Conservation (phyloP, 192 early-diverging fungal species). For the Gryganskiella cystojenkinii region DNA sequence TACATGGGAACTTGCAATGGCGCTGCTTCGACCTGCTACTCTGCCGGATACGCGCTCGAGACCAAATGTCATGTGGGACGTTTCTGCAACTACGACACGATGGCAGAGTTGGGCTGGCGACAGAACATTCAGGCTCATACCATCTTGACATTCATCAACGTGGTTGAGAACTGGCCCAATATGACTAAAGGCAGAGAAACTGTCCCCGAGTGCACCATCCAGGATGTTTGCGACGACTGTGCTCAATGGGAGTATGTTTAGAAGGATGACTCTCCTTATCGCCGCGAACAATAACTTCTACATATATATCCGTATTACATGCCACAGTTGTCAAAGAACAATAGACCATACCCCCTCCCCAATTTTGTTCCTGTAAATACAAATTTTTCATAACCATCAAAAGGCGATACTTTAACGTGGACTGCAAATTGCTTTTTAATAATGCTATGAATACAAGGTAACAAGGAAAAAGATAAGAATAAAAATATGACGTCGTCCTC, state of each 20-base stretch:
- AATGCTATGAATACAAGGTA: too few relatives aligned
- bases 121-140: slow-evolving; percentile 79
- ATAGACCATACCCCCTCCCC: too few relatives aligned
- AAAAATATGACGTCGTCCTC: too few relatives aligned
- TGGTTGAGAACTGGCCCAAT: slow-evolving; percentile 47
- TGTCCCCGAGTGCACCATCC: slow-evolving; percentile 31
- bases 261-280: not conserved
- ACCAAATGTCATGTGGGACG: slow-evolving; percentile 86
- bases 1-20: slow-evolving; percentile 87
- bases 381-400: too few relatives aligned
- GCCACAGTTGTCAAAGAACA: too few relatives aligned
- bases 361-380: too few relatives aligned
- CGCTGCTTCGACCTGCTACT: slow-evolving; percentile 16
- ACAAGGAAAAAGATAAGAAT: too few relatives aligned
- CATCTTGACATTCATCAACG: slow-evolving; percentile 77
- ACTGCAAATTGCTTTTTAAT: too few relatives aligned
- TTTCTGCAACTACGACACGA: slow-evolving; percentile 70
- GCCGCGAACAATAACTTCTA: too few relatives aligned
- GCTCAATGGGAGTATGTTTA: slow-evolving; percentile 77
- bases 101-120: slow-evolving; percentile 67
- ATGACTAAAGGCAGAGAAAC: slow-evolving; percentile 25
- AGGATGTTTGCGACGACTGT: slow-evolving; percentile 78
- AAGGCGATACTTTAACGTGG: too few relatives aligned
- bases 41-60: slow-evolving; percentile 53
- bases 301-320: too few relatives aligned